A percentile compares a stretch with the other conserved stretches of the same genome.
These are phyloP conservation scores for Candida arabinofermentans DNA, from an alignment of 805 yeast genomes.

Conservation along the genomic window DNA sequence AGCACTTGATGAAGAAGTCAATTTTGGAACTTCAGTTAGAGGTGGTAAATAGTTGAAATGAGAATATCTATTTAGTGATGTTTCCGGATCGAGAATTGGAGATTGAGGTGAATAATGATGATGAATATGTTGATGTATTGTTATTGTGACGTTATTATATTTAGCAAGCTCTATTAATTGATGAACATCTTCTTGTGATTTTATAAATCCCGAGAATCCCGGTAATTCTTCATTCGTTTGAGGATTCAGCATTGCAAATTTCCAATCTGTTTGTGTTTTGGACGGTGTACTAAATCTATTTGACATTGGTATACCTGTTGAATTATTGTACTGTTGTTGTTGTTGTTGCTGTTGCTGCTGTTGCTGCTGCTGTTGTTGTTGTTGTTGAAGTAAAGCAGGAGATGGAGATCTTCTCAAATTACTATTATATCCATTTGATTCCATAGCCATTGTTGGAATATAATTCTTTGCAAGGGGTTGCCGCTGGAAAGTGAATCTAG, in stretches of 20 bases:
- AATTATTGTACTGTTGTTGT: too few species aligned
- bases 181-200: slow-evolving; percentile 50
- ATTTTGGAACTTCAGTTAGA: slow-evolving; percentile 62
- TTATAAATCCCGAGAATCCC: slow-evolving; percentile 44
- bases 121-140: slow-evolving; percentile 83
- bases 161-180: slow-evolving; percentile 59
- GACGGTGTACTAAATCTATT: slow-evolving; percentile 24
- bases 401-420: slow-evolving; percentile 9
- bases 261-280: slow-evolving; percentile 52
- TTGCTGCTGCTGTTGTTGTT: too few species aligned
- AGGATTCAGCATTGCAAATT: slow-evolving; percentile 47
- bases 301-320: background rate
- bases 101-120: slow-evolving; percentile 61
- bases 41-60: slow-evolving; percentile 78
- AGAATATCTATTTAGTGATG: slow-evolving; percentile 53
- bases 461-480: slow-evolving; percentile 14
- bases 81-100: slow-evolving; percentile 42
- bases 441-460: slow-evolving; percentile 7
- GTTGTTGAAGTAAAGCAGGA: slow-evolving; percentile 6
- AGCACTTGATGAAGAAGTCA: slow-evolving; percentile 55
- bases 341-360: too few species aligned
- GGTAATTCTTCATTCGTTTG: slow-evolving; percentile 40
- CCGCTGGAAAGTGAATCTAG: slow-evolving; percentile 13
- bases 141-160: slow-evolving; percentile 50
- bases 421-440: slow-evolving; percentile 1